These are phyloP conservation scores for Penicillium sp. DNA, from an alignment of 2,329 filamentous ascomycete species.

Conservation along the genomic window DNA sequence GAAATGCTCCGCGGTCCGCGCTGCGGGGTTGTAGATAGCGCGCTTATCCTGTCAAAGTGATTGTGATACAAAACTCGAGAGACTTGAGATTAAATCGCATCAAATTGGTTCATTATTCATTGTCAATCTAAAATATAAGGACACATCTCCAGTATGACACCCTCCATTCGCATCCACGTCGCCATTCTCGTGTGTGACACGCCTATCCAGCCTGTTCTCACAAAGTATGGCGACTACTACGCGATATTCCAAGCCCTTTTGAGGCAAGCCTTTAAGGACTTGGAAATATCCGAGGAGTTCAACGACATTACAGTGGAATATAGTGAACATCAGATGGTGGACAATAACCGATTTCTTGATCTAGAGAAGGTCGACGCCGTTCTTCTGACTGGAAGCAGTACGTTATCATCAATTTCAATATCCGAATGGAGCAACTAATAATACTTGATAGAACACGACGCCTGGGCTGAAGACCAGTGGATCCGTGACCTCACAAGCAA, in stretches of 20 bases:
- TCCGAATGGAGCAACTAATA: neutral
- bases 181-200: conserved; percentile 34
- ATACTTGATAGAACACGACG: conserved; percentile 33
- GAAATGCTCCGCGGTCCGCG: conserved; percentile 17
- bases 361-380: conserved; percentile 26
- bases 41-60: conserved; percentile 5
- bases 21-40: conserved; percentile 12
- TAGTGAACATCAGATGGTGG: conserved; percentile 28
- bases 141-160: neutral
- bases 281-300: neutral
- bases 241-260: conserved; percentile 29
- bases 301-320: conserved; percentile 11
- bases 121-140: neutral
- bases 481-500: conserved; percentile 46
- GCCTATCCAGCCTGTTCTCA: conserved; percentile 27
- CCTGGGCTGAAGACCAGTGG: conserved; percentile 47
- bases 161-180: conserved; percentile 15
- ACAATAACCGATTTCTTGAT: conserved; percentile 22
- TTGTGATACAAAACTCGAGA: neutral
- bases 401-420: neutral
- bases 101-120: neutral
- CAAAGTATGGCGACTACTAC: conserved; percentile 23
- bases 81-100: neutral
- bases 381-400: conserved; percentile 34
- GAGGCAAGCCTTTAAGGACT: conserved; percentile 15